Conservation (phyloP, 2,329 filamentous ascomycete species). For the Ceratocystis colombiana region DNA sequence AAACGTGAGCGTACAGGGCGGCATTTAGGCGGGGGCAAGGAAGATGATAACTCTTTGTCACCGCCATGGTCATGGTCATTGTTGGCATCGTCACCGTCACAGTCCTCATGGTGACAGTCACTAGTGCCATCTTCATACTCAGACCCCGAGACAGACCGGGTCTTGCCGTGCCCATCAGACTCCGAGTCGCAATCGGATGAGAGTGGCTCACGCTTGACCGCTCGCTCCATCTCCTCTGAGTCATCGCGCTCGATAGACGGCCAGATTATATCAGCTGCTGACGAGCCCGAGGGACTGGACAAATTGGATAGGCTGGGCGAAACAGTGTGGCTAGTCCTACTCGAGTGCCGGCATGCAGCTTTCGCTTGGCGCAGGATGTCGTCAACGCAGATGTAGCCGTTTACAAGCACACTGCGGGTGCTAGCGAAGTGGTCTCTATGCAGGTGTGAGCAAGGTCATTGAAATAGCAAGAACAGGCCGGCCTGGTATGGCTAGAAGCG, state of each 20-base stretch:
- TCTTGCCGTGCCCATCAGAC: not conserved
- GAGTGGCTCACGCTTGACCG: not conserved
- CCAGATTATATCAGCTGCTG: too few relatives aligned
- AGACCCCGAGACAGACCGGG: too few relatives aligned
- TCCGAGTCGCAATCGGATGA: not conserved
- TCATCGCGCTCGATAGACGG: too few relatives aligned
- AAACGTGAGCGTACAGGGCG: not conserved
- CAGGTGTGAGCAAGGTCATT: not conserved
- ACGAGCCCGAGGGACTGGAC: too few relatives aligned
- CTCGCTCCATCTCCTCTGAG: too few relatives aligned
- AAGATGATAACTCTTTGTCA: not conserved
- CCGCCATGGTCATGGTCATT: too few relatives aligned
- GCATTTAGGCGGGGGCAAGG: not conserved
- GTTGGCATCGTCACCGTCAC: too few relatives aligned
- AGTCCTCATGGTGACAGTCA: too few relatives aligned
- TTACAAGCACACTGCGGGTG: not conserved
- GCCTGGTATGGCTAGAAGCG: not conserved
- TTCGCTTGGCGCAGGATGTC: conserved; percentile 1
- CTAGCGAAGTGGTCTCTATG: not conserved
- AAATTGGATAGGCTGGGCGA: too few relatives aligned
- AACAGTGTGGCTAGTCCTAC: too few relatives aligned
- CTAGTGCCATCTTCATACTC: too few relatives aligned
- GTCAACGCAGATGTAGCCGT: not conserved
- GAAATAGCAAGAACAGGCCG: not conserved
- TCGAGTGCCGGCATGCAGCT: not conserved